Conservation (phyloP, 2,329 filamentous ascomycete genomes). For the Bisporella sp. region DNA sequence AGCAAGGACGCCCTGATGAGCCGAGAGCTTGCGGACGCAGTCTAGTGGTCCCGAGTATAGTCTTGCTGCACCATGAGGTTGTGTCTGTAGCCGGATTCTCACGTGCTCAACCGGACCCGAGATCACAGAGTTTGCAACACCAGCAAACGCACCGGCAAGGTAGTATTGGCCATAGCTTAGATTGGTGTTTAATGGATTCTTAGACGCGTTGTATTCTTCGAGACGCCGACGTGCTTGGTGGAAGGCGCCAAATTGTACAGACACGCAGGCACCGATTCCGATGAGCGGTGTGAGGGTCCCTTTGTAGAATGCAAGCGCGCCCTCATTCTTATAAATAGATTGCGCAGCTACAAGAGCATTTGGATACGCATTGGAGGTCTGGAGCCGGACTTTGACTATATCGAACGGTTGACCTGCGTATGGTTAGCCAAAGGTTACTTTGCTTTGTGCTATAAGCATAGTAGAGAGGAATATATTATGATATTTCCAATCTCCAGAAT, state of each 20-base stretch:
- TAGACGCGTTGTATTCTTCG: conserved; percentile 62
- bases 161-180: conserved; percentile 86
- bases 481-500: too few species aligned
- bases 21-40: conserved; percentile 78
- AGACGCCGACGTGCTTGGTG: conserved; percentile 84
- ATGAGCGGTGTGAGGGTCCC: conserved; percentile 91
- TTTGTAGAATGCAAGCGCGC: conserved; percentile 92
- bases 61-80: conserved; percentile 75
- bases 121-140: conserved; percentile 80
- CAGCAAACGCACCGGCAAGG: conserved; percentile 83
- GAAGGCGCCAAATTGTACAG: conserved; percentile 97
- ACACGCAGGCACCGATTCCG: conserved; percentile 94
- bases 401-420: conserved; percentile 65
- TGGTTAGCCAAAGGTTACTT: too few species aligned
- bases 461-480: too few species aligned
- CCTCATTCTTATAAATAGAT: conserved; percentile 83
- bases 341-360: conserved; percentile 74
- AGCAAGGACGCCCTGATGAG: conserved; percentile 56
- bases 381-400: conserved; percentile 95
- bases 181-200: conserved; percentile 24
- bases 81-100: conserved; percentile 90
- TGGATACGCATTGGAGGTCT: conserved; percentile 78
- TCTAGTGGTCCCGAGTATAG: conserved; percentile 83
- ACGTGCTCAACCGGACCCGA: conserved; percentile 95
- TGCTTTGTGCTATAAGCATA: too few species aligned